Evolutionary conservation across 345 rosid genomes (phyloP), one percentile per base, ranked within the genome.

Genomic region (Geranium rotundifolium): DNA sequence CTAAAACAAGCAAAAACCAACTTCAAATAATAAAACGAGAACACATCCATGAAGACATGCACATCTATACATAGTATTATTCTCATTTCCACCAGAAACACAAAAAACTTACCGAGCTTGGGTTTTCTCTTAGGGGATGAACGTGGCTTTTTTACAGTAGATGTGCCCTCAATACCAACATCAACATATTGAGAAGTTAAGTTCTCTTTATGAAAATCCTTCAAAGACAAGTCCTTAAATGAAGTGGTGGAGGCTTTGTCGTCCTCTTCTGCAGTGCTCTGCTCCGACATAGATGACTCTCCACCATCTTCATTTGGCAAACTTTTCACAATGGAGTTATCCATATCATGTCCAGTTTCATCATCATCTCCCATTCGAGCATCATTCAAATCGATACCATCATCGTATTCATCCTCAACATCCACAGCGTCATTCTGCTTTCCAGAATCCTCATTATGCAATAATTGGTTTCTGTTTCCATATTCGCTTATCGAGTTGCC

Each of bases 71-170:
- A 56, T 31, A 58, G 23, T 54, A 62, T 17, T 23, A 23, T 23
- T 23, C 1, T 23, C 27, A 23, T 23, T 23, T 23, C 27, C 27
- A 23, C 27, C 27, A 23, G 27, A 23, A 23, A 19, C 10, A 19
- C 6, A 17, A n/a, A 46, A 19, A 63, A 80, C 71, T 81, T 89
- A n/a, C 76, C 85, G 17, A 80, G 87, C 70, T 70, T 86, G 19
- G 83, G 54, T 75, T 74, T 93, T 72, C 75, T 82, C 73, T 82
- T 90, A 10, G 85, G 57, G 57, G 73, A 82, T 57, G 79, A 63
- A n/a, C 63, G 71, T 17, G 85, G 67, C 71, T 67, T 68, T 78
- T 73, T 80, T 34, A 8, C 7, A 65, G 74, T 69, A 17, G 83
- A 72, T 23, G 27, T 23, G 27, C 27, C 27, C 69, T 79, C 83